These are phyloP conservation scores for Calonectria pteridis DNA, from an alignment of 2,329 filamentous ascomycete genomes.

Conservation along the genomic window DNA sequence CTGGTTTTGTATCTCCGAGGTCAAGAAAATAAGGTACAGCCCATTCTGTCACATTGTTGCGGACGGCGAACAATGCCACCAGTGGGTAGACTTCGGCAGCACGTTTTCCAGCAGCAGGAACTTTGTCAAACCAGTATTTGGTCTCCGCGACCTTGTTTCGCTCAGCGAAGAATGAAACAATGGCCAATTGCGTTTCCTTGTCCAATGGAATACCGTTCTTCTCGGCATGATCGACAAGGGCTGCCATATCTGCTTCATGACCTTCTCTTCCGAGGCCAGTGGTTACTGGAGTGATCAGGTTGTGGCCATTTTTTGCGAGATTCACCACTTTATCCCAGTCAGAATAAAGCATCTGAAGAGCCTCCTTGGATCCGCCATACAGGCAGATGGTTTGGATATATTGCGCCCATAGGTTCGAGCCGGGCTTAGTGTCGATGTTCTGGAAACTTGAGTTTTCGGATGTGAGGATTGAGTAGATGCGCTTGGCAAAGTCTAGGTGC, in stretches of 20 bases:
- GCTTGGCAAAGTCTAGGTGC: conserved; percentile 62
- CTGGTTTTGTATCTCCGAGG: conserved; percentile 60
- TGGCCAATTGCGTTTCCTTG: conserved; percentile 61
- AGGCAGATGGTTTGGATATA: conserved; percentile 60
- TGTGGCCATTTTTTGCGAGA: conserved; percentile 36
- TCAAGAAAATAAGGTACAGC: conserved; percentile 69
- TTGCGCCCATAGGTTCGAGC: conserved; percentile 46
- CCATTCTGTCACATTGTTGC: conserved; percentile 72
- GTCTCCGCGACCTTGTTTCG: conserved; percentile 70
- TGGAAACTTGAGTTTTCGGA: conserved; percentile 32
- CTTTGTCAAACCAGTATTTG: conserved; percentile 75
- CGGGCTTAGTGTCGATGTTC: conserved; percentile 31
- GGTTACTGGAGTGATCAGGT: conserved; percentile 47
- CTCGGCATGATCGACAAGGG: conserved; percentile 66
- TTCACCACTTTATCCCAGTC: conserved; percentile 45
- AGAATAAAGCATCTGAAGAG: conserved; percentile 56
- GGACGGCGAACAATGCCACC: conserved; percentile 65
- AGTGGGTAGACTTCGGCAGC: conserved; percentile 43
- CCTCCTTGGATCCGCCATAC: conserved; percentile 68
- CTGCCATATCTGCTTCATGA: conserved; percentile 68
- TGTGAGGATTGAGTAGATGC: conserved; percentile 52
- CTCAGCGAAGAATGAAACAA: conserved; percentile 74
- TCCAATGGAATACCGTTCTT: conserved; percentile 60
- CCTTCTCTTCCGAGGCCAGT: conserved; percentile 73
- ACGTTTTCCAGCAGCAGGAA: conserved; percentile 52